Evolutionary conservation across 768 basidiomycete genomes (phyloP).

Genomic region (Tricholoma hemisulphureum): DNA sequence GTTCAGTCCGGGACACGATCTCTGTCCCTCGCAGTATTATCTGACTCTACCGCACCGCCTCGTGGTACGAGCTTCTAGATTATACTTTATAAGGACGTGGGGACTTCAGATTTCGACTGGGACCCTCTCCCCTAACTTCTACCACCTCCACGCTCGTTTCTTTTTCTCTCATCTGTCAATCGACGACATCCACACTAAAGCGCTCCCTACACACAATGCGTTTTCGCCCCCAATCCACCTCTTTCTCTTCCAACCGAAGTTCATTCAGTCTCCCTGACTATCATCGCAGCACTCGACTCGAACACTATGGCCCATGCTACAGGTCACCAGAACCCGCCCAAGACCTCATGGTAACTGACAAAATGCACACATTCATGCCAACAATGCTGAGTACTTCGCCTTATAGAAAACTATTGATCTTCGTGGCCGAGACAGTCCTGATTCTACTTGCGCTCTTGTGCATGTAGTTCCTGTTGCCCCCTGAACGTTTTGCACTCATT

Average conservation of each 20-base stretch:
- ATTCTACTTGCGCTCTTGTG: not conserved
- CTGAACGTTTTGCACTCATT: not conserved
- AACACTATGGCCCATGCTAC: conserved; percentile 4
- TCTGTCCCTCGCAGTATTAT: not conserved
- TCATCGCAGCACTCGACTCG: conserved; percentile 1
- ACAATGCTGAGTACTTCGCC: not conserved
- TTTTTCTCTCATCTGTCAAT: not conserved
- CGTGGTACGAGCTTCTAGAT: conserved; percentile 1
- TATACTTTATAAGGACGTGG: not conserved
- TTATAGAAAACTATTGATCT: conserved; percentile 1
- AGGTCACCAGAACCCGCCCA: not conserved
- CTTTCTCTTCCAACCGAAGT: not conserved
- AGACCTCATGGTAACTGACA: not conserved
- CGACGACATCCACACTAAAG: not conserved
- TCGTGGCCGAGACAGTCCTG: not conserved
- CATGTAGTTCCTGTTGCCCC: not conserved
- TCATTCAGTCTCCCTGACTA: conserved; percentile 1
- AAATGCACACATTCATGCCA: not conserved
- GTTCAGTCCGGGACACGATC: not conserved
- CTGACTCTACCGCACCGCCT: conserved; percentile 1
- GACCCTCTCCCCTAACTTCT: not conserved
- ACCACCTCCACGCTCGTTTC: not conserved
- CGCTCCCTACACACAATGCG: not conserved
- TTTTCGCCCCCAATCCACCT: not conserved
- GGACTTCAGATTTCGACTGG: not conserved